These are phyloP conservation scores for Globomyces pollinis-pini DNA, from an alignment of 192 early-diverging fungal species.

Conservation along the genomic window DNA sequence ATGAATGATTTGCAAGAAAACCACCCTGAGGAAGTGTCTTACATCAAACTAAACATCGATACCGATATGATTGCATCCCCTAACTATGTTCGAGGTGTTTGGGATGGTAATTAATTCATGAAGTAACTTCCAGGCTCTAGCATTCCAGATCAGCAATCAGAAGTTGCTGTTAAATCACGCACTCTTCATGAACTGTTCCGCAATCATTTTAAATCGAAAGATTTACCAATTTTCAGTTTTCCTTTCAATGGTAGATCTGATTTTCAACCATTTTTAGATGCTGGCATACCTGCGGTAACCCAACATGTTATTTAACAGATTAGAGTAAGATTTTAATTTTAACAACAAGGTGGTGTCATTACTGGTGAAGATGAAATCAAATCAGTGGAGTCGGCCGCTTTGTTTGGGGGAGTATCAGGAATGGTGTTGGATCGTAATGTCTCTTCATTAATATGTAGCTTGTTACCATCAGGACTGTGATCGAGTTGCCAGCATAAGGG, in stretches of 20 bases:
- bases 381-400: conserved; percentile 12
- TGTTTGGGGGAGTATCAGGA: conserved; percentile 24
- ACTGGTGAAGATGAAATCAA: conserved; percentile 24
- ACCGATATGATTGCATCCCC: conserved; percentile 40
- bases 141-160: background rate
- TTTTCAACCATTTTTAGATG: conserved; percentile 8
- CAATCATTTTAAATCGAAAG: conserved; percentile 13
- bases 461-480: conserved; percentile 25
- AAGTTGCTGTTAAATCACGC: no score
- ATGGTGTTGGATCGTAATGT: conserved; percentile 22
- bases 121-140: background rate
- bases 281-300: background rate
- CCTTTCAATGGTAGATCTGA: conserved; percentile 26
- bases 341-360: conserved; percentile 9
- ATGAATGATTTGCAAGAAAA: conserved; percentile 23
- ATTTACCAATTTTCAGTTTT: conserved; percentile 12
- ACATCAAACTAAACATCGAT: conserved; percentile 27
- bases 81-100: conserved; percentile 35
- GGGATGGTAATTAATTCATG: conserved; percentile 16
- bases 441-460: conserved; percentile 7
- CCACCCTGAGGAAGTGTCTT: conserved; percentile 15
- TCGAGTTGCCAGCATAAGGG: conserved; percentile 8
- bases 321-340: no score
- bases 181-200: conserved; percentile 19
- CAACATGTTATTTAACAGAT: no score